Base-by-base conservation (phyloP, 2,329 filamentous ascomycete genomes). In the Mycosphaerella sp. region DNA sequence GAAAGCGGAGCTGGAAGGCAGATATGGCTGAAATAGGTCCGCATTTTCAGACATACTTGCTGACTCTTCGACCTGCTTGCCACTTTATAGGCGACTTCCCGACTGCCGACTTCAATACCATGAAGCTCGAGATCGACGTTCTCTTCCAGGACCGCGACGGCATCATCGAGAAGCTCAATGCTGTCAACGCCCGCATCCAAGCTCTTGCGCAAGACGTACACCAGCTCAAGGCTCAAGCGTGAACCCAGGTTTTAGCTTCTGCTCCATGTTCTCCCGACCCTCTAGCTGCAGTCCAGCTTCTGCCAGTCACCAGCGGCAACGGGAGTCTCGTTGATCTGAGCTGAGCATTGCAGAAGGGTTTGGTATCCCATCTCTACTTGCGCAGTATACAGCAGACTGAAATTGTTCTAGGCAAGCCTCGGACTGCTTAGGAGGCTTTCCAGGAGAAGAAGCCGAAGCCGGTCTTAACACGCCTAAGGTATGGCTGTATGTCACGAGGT, bases 141-240 rank as follows among this genome's bases (percentile, higher is more conserved):
- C 52, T 62, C 16, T 62, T 59, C 53, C 49, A 54, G 17, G 58
- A 62, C 39, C 50, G 56, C 21, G 61, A 62, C 34, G 56, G 52
- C 13, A 52, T 61, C 34, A 14, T 58, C 32, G 39, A 27, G 4
- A 44, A 54, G 37, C 41, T 62, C 37, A 34, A 50, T 10, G 52
- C 58, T 6, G 40, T 48, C 45, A 52, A 55, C 21, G 41, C 44
- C 8, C 49, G 47, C 25, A 48, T 59, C 41, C 36, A 35, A 10
- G 51, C 54, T 13, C 39, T 62, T 9, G 44, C 42, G 4, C 52
- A 51, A n/a, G 56, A 59, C 25, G 48, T 64, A 6, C 58, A 60
- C 9, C 44, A 44, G 27, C 54, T 64, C 30, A 59, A 61, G 10
- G n/a, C 48, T 18, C 56, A 59, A 43, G 40, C 35, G n/a, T n/a